These are phyloP conservation scores for Glycine soja DNA, from an alignment of 306 rosid species.

Conservation along the genomic window DNA sequence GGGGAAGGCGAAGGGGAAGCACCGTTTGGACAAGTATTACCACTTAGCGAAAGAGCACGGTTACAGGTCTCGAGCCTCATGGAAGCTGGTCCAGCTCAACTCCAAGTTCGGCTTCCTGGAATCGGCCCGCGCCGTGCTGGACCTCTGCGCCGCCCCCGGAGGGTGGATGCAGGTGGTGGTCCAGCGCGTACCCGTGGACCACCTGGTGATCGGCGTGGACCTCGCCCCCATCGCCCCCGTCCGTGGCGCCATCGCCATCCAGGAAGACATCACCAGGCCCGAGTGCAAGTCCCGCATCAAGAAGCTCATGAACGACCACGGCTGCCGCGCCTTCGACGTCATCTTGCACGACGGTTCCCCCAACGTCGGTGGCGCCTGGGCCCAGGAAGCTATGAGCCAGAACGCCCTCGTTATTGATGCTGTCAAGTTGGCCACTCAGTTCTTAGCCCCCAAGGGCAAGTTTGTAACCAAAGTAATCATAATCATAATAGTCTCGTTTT, in stretches of 20 bases:
- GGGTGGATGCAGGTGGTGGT: slow-evolving; percentile 99
- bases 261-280: slow-evolving; percentile 82
- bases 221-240: slow-evolving; percentile 79
- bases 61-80: slow-evolving; percentile 91
- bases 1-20: slow-evolving; percentile 96
- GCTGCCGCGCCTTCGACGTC: slow-evolving; percentile 66
- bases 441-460: slow-evolving; percentile 82
- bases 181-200: slow-evolving; percentile 77
- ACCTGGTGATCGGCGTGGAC: slow-evolving; percentile 83
- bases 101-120: slow-evolving; percentile 72
- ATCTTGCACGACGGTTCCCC: slow-evolving; percentile 92
- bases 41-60: slow-evolving; percentile 91
- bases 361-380: slow-evolving; percentile 93
- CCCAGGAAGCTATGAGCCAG: slow-evolving; percentile 91
- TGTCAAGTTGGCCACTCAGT: slow-evolving; percentile 80
- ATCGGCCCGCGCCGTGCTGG: slow-evolving; percentile 84
- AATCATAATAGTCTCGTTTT: background rate
- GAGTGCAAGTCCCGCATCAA: slow-evolving; percentile 74
- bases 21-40: slow-evolving; percentile 92
- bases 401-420: slow-evolving; percentile 62
- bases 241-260: slow-evolving; percentile 74
- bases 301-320: slow-evolving; percentile 69
- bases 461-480: slow-evolving; percentile 73
- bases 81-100: slow-evolving; percentile 90
- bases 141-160: slow-evolving; percentile 99